A percentile compares a stretch with the other conserved stretches of the same genome.
Conservation (phyloP, 1,284 basidiomycete genomes). For the Schizophyllum commune region DNA sequence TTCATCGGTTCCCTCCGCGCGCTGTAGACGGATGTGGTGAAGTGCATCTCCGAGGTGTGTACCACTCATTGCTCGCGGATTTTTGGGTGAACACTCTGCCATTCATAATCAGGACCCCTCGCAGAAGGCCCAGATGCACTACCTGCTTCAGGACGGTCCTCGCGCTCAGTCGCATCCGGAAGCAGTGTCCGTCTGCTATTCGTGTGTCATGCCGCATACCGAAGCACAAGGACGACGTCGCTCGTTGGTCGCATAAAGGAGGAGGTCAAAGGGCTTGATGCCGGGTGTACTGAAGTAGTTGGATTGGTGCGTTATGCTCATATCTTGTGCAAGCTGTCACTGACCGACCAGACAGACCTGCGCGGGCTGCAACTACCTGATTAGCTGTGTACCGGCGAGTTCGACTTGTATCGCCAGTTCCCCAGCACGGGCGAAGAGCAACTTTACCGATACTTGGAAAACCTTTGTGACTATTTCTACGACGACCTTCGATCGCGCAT, state of each 20-base stretch:
- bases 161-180: conserved; percentile 59
- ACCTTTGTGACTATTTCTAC: conserved; percentile 86
- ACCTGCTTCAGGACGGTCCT: conserved; percentile 77
- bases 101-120: conserved; percentile 76
- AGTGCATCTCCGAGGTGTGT: conserved; percentile 59
- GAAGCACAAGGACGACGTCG: conserved; percentile 61
- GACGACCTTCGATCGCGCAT: conserved; percentile 91
- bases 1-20: conserved; percentile 78
- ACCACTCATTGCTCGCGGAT: conserved; percentile 31
- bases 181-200: conserved; percentile 69
- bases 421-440: conserved; percentile 80
- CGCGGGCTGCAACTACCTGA: conserved; percentile 84
- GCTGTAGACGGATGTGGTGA: conserved; percentile 66
- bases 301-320: conserved; percentile 54
- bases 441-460: conserved; percentile 83
- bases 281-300: conserved; percentile 58
- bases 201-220: conserved; percentile 83
- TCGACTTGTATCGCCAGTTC: conserved; percentile 74
- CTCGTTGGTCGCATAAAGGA: conserved; percentile 64
- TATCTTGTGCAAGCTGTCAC: conserved; percentile 28
- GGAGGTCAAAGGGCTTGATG: conserved; percentile 73
- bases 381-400: conserved; percentile 87
- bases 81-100: not conserved
- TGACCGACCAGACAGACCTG: conserved; percentile 21
- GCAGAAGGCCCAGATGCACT: conserved; percentile 71